Evolutionary conservation across 2,329 filamentous ascomycete genomes (phyloP).

Genomic region (Elsinoe australis): DNA sequence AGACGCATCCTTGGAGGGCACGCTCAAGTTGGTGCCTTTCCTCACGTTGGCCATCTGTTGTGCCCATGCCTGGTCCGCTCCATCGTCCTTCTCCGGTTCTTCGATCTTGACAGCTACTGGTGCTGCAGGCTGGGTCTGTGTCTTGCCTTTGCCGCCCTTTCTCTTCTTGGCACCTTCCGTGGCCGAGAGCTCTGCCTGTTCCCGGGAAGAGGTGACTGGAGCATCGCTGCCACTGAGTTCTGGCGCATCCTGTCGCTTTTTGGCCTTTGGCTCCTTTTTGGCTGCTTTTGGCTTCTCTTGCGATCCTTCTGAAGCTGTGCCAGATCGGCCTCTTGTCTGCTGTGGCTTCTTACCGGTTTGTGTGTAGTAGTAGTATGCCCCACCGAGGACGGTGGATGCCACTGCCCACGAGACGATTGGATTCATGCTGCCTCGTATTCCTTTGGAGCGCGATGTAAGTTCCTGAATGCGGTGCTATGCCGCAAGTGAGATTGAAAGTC

Average conservation of each 20-base stretch:
- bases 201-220: conserved; percentile 18
- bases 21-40: conserved; percentile 54
- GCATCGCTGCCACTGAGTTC: conserved; percentile 21
- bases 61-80: conserved; percentile 69
- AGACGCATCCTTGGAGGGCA: conserved; percentile 29
- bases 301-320: conserved; percentile 11
- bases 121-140: conserved; percentile 22
- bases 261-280: conserved; percentile 21
- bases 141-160: conserved; percentile 27
- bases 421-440: conserved; percentile 21
- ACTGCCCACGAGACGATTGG: conserved; percentile 27
- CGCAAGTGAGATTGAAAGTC: not conserved
- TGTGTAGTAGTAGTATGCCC: conserved; percentile 25
- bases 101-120: conserved; percentile 27
- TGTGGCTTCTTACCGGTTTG: conserved; percentile 19
- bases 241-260: conserved; percentile 20
- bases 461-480: too few relatives aligned
- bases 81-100: conserved; percentile 48
- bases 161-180: conserved; percentile 28
- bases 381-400: conserved; percentile 22
- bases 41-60: conserved; percentile 63
- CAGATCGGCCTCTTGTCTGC: conserved; percentile 16
- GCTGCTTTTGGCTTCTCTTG: conserved; percentile 1
- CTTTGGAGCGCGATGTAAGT: too few relatives aligned
- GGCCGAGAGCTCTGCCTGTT: conserved; percentile 16